phyloP scores from a whole-genome alignment of 2,329 filamentous ascomycete genomes.

The Neofusicoccum kwambonambiense region DNA sequence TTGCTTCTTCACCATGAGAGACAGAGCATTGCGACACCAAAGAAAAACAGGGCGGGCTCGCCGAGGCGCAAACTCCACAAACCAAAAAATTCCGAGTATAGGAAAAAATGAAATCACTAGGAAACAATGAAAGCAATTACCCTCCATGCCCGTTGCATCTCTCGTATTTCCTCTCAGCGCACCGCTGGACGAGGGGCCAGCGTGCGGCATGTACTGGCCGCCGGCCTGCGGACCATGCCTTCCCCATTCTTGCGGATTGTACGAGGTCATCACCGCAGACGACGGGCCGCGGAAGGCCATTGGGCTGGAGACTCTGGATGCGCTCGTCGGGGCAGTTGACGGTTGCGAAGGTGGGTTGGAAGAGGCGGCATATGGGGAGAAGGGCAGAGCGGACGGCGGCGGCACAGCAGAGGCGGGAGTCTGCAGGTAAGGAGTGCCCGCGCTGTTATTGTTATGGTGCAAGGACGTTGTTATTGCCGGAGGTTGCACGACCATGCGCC shows the following conservation, averaged over 20 bases:
- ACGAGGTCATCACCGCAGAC: constrained; percentile 32
- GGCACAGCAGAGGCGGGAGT: constrained; percentile 39
- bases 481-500: constrained; percentile 42
- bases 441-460: constrained; percentile 28
- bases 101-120: background rate
- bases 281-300: constrained; percentile 36
- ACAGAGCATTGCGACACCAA: background rate
- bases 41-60: background rate
- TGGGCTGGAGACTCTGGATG: constrained; percentile 32
- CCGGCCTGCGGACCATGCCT: constrained; percentile 24
- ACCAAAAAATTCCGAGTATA: background rate
- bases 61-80: too few relatives aligned
- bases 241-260: constrained; percentile 53
- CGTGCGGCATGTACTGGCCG: constrained; percentile 24
- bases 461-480: constrained; percentile 42
- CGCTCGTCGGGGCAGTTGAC: constrained; percentile 33
- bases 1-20: background rate
- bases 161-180: constrained; percentile 31
- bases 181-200: constrained; percentile 28
- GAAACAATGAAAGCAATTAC: constrained; percentile 30
- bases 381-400: constrained; percentile 33
- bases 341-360: constrained; percentile 23
- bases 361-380: constrained; percentile 34
- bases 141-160: constrained; percentile 45
- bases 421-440: constrained; percentile 32